Conservation (phyloP, 257 asterid genomes). For the Asclepias syriaca region DNA sequence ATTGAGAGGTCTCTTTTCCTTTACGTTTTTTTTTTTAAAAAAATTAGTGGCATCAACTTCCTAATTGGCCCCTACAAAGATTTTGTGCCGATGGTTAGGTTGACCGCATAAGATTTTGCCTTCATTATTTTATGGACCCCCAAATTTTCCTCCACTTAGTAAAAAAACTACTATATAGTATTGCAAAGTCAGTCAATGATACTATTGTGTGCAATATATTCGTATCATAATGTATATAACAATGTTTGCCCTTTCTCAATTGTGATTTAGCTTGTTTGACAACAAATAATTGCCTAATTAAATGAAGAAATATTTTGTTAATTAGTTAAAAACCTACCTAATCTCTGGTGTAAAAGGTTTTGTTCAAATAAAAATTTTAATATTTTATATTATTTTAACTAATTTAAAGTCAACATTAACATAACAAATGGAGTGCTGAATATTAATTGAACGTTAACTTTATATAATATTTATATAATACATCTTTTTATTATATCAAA, state of each 20-base stretch:
- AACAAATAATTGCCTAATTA: no score
- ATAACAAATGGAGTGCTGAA: no score
- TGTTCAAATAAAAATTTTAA: no score
- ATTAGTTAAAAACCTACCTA: no score
- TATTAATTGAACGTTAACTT: no score
- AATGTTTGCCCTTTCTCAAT: not conserved
- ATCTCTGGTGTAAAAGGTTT: no score
- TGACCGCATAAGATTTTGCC: slow-evolving; percentile 18
- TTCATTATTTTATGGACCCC: slow-evolving; percentile 17
- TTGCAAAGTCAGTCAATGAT: not conserved
- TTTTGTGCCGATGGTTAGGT: slow-evolving; percentile 29
- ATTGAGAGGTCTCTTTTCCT: slow-evolving; percentile 24
- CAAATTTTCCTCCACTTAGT: not conserved
- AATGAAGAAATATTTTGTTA: no score
- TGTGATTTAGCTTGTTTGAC: not conserved
- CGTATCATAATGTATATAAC: not conserved
- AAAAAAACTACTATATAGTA: not conserved
- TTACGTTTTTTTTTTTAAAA: slow-evolving; percentile 8
- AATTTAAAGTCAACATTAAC: no score
- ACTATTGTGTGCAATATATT: not conserved
- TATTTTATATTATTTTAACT: no score
- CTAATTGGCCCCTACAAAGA: slow-evolving; percentile 40
- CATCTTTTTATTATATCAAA: no score
- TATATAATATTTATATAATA: no score
- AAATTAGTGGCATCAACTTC: slow-evolving; percentile 17